phyloP scores from a whole-genome alignment of 345 rosid genomes.

The Syzygium jambos region DNA sequence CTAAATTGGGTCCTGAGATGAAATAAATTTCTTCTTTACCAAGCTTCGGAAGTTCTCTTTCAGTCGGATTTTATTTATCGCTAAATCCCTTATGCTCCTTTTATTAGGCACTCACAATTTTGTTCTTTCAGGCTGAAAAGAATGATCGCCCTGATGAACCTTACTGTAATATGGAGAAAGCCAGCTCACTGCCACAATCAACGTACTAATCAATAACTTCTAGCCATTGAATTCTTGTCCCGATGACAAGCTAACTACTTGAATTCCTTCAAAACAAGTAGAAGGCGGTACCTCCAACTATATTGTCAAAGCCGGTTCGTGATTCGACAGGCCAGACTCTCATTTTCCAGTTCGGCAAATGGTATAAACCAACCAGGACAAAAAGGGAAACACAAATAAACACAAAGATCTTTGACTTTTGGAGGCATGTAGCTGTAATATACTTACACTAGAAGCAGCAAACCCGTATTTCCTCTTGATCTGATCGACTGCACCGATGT shows the following conservation, averaged over 20 bases:
- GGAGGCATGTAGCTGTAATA: not conserved
- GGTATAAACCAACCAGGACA: not conserved
- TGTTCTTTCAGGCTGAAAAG: not conserved
- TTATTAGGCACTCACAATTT: not conserved
- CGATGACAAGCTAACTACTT: not conserved
- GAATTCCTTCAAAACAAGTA: not conserved
- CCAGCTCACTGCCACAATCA: not conserved
- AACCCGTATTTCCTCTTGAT: slow-evolving; percentile 90
- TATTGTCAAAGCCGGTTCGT: not conserved
- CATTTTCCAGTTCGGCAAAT: not conserved
- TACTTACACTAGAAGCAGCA: slow-evolving; percentile 53
- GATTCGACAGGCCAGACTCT: not conserved
- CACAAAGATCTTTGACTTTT: not conserved
- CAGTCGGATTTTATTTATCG: not conserved
- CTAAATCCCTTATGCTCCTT: not conserved
- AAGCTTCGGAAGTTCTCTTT: not conserved
- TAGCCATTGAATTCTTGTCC: not conserved
- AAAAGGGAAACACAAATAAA: not conserved
- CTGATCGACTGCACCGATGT: slow-evolving; percentile 50
- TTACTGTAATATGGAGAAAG: not conserved
- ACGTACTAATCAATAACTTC: not conserved
- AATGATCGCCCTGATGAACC: not conserved
- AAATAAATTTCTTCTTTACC: not conserved
- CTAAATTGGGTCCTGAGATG: not conserved
- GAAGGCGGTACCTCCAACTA: not conserved